Percentiles rank a stretch among this genome's conserved stretches.
phyloP scores from a whole-genome alignment of 495 filamentous ascomycete genomes.

The Talaromyces borbonicus region DNA sequence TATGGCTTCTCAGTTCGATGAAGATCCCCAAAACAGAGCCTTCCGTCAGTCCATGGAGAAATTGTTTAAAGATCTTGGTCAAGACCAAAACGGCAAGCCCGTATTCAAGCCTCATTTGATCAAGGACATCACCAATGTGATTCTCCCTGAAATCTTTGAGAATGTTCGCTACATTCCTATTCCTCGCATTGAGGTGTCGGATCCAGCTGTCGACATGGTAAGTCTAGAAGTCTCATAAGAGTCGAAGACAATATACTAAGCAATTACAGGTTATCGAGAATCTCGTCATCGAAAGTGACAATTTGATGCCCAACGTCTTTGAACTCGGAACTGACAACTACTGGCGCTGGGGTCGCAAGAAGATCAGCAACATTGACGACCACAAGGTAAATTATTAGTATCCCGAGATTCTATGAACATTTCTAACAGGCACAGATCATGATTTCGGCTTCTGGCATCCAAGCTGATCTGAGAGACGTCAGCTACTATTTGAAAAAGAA shows the following conservation, averaged over 20 bases:
- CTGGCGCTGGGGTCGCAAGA: conserved; percentile 90
- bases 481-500: conserved; percentile 95
- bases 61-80: conserved; percentile 80
- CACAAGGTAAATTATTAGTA: conserved; percentile 46
- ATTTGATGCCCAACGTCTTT: conserved; percentile 89
- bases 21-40: conserved; percentile 73
- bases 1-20: conserved; percentile 76
- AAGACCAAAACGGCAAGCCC: conserved; percentile 72
- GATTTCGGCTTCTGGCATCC: conserved; percentile 78
- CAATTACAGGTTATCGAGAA: conserved; percentile 66
- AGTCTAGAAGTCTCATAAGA: background rate
- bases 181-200: conserved; percentile 87
- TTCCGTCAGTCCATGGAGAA: conserved; percentile 70
- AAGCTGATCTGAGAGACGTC: conserved; percentile 59
- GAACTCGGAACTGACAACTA: conserved; percentile 92
- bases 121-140: conserved; percentile 79
- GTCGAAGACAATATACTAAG: background rate
- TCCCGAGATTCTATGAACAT: background rate
- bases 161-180: conserved; percentile 85
- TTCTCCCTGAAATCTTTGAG: conserved; percentile 78
- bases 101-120: conserved; percentile 86
- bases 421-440: conserved; percentile 27
- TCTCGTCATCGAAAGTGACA: conserved; percentile 89
- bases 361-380: conserved; percentile 63
- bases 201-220: conserved; percentile 67